Evolutionary conservation across 1,139 yeast genomes (phyloP).

Genomic region (Lodderomyces jiufengensis): DNA sequence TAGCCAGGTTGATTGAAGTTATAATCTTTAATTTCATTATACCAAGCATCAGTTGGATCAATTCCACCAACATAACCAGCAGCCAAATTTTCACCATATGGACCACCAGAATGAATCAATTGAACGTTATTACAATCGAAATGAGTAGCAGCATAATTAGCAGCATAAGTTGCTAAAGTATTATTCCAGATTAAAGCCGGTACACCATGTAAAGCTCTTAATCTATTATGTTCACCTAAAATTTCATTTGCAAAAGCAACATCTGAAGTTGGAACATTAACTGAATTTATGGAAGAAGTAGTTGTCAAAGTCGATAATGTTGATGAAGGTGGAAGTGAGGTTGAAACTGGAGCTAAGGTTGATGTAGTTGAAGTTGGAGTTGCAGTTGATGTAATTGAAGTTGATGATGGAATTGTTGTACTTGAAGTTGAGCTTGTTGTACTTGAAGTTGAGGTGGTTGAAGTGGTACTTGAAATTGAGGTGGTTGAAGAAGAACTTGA

Average conservation of each 20-base stretch:
- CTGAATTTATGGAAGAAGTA: slow-evolving; percentile 18
- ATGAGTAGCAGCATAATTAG: slow-evolving; percentile 36
- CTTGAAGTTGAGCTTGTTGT: slow-evolving; percentile 22
- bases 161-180: slow-evolving; percentile 45
- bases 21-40: slow-evolving; percentile 62
- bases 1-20: slow-evolving; percentile 39
- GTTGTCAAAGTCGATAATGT: slow-evolving; percentile 21
- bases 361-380: slow-evolving; percentile 12
- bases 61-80: slow-evolving; percentile 55
- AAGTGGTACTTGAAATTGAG: slow-evolving; percentile 9
- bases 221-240: slow-evolving; percentile 47
- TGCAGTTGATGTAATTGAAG: slow-evolving; percentile 15
- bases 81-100: slow-evolving; percentile 87
- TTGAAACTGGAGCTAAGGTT: slow-evolving; percentile 18
- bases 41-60: slow-evolving; percentile 81
- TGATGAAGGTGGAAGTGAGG: slow-evolving; percentile 10
- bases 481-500: slow-evolving; percentile 8
- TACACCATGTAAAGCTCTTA: slow-evolving; percentile 54
- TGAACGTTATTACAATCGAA: slow-evolving; percentile 54
- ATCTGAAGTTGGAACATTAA: slow-evolving; percentile 14
- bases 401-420: slow-evolving; percentile 11
- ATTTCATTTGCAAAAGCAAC: slow-evolving; percentile 29
- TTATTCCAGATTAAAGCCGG: slow-evolving; percentile 47
- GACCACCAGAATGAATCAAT: slow-evolving; percentile 53
- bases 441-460: slow-evolving; percentile 12